A percentile compares a stretch with the other conserved stretches of the same genome.
Evolutionary conservation across 257 asterid genomes (phyloP).

Genomic region (Salvia splendens): DNA sequence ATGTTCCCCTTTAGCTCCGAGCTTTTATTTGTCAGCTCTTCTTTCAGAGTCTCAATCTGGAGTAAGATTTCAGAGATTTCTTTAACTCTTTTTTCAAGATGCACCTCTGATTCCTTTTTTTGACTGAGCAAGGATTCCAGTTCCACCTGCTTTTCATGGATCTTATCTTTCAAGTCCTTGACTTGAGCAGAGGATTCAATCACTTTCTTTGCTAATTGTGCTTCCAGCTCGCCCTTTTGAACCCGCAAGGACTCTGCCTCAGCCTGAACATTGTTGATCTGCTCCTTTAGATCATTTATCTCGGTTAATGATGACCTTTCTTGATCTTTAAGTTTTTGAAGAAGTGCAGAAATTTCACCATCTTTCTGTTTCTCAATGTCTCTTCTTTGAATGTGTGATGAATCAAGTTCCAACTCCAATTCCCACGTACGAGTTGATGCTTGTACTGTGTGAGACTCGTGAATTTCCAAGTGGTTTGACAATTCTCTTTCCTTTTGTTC

Average conservation of each 20-base stretch:
- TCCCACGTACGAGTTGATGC: conserved; percentile 55
- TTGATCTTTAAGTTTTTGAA: conserved; percentile 57
- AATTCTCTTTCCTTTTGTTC: conserved; percentile 63
- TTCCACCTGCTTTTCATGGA: conserved; percentile 50
- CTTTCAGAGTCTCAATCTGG: too few relatives aligned
- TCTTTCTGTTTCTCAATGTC: conserved; percentile 70
- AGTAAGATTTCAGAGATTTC: too few relatives aligned
- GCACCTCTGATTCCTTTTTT: conserved; percentile 50
- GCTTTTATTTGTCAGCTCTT: too few relatives aligned
- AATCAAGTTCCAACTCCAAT: conserved; percentile 66
- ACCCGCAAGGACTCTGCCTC: conserved; percentile 51
- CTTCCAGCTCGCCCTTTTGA: conserved; percentile 56
- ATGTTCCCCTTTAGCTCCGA: too few relatives aligned
- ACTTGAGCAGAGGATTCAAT: conserved; percentile 47
- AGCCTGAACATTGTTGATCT: conserved; percentile 44
- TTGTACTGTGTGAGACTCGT: conserved; percentile 71
- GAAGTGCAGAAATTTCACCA: conserved; percentile 57
- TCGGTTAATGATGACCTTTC: conserved; percentile 53
- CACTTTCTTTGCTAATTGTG: conserved; percentile 45
- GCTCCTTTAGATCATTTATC: conserved; percentile 49
- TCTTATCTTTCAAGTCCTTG: conserved; percentile 47
- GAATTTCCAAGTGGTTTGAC: conserved; percentile 60
- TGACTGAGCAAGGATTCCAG: conserved; percentile 46
- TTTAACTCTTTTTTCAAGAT: too few relatives aligned
- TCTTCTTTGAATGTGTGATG: conserved; percentile 50